phyloP scores from a whole-genome alignment of 495 filamentous ascomycete species.

The Aspergillus coremiiformis region DNA sequence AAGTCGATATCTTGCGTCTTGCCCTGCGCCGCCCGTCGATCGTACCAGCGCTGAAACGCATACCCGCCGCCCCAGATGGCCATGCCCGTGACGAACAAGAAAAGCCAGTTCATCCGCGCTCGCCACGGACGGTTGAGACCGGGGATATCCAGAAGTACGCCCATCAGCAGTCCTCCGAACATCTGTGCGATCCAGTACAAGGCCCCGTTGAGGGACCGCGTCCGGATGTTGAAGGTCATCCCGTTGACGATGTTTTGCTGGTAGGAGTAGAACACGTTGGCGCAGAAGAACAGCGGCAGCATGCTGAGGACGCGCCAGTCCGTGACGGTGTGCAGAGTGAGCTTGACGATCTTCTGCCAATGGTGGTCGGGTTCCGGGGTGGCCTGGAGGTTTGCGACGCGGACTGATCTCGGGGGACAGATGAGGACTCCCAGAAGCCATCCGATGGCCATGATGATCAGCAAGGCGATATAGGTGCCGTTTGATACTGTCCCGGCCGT shows the following conservation, averaged over 20 bases:
- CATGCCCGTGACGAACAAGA: constrained; percentile 41
- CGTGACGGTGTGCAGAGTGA: constrained; percentile 42
- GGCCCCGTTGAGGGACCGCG: constrained; percentile 43
- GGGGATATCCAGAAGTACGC: constrained; percentile 39
- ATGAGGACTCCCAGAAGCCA: constrained; percentile 48
- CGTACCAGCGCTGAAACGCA: constrained; percentile 40
- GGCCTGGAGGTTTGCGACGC: constrained; percentile 28
- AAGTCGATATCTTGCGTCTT: constrained; percentile 36
- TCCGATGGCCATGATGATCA: constrained; percentile 42
- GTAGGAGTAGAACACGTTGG: constrained; percentile 77
- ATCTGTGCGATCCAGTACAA: constrained; percentile 52
- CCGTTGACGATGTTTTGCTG: constrained; percentile 52
- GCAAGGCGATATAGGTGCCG: constrained; percentile 43
- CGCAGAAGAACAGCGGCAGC: constrained; percentile 49
- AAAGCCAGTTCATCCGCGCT: constrained; percentile 38
- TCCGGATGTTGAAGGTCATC: constrained; percentile 43
- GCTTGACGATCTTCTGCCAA: constrained; percentile 40
- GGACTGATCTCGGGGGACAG: constrained; percentile 40
- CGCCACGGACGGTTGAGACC: constrained; percentile 32
- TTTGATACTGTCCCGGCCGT: constrained; percentile 38
- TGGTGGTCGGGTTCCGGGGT: constrained; percentile 21
- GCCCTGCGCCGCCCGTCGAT: constrained; percentile 21
- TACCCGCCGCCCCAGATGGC: constrained; percentile 50
- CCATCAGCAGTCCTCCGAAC: constrained; percentile 44
- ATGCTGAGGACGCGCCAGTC: constrained; percentile 41